Percentiles rank a stretch among this genome's conserved stretches.
phyloP scores from a whole-genome alignment of 139 green algal genomes.

The Coelastrella sp. region DNA sequence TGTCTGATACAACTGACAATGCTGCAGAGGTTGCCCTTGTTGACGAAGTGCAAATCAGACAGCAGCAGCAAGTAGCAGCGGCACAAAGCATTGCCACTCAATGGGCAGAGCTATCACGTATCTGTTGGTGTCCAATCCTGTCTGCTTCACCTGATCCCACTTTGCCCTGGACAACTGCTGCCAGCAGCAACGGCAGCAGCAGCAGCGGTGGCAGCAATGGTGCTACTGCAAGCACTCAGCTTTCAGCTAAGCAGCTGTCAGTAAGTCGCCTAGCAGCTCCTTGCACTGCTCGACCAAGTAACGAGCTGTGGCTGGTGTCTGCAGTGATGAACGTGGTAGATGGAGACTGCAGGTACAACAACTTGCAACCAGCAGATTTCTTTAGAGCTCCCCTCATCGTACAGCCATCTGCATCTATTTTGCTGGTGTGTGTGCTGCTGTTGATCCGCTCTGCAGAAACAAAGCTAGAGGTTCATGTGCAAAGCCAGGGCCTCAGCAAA shows the following conservation, averaged over 20 bases:
- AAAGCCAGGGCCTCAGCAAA: too few species aligned
- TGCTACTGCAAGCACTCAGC: not conserved
- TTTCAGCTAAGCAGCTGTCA: too few species aligned
- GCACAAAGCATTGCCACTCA: not conserved
- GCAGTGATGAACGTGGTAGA: constrained; percentile 62
- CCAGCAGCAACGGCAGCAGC: not conserved
- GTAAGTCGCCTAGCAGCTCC: constrained; percentile 54
- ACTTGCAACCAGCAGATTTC: not conserved
- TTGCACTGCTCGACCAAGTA: constrained; percentile 53
- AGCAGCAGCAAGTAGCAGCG: not conserved
- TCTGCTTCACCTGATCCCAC: constrained; percentile 45
- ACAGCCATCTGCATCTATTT: not conserved
- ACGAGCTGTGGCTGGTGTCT: constrained; percentile 76
- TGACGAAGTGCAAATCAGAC: not conserved
- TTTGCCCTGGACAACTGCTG: constrained; percentile 71
- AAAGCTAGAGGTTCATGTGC: too few species aligned
- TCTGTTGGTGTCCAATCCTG: constrained; percentile 76
- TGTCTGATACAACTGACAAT: too few species aligned
- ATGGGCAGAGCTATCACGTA: constrained; percentile 62
- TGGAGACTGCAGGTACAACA: constrained; percentile 56
- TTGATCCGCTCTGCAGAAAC: too few species aligned
- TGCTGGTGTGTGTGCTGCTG: too few species aligned
- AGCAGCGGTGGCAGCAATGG: not conserved
- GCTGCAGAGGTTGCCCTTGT: not conserved
- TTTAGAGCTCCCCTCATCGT: too few species aligned